These are phyloP conservation scores for Ilex aquifolium DNA, from an alignment of 257 asterid genomes.

Conservation along the genomic window DNA sequence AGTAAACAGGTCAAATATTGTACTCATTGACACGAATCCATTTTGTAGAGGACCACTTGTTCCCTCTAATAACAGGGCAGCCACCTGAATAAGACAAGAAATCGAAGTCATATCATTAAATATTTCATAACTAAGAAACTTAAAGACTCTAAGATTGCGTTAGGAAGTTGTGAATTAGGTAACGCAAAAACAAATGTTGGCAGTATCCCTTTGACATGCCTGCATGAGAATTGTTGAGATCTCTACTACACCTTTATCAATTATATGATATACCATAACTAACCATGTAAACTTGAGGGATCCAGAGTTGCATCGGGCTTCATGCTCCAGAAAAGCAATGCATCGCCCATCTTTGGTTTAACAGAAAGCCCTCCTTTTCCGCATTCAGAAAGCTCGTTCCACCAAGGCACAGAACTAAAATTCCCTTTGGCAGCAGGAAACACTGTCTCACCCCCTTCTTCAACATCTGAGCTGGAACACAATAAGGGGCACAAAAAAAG, in stretches of 20 bases:
- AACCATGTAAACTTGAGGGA: conserved; percentile 94
- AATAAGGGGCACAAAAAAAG: conserved; percentile 14
- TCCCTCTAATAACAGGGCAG: conserved; percentile 86
- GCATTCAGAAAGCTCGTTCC: conserved; percentile 95
- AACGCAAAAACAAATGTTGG: too few species aligned
- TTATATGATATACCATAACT: conserved; percentile 27
- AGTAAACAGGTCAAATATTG: conserved; percentile 31
- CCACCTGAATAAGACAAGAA: conserved; percentile 46
- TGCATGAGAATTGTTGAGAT: not conserved
- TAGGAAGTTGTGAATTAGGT: not conserved
- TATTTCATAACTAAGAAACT: too few species aligned
- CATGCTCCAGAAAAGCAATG: conserved; percentile 99
- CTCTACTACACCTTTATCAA: conserved; percentile 1
- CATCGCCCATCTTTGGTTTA: conserved; percentile 94
- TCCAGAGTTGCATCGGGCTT: conserved; percentile 82
- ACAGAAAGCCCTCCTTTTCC: conserved; percentile 89
- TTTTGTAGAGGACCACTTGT: conserved; percentile 97
- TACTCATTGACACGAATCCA: conserved; percentile 87
- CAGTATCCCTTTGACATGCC: too few species aligned
- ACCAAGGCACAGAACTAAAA: conserved; percentile 75
- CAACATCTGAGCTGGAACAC: conserved; percentile 84
- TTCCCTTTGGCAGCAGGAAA: conserved; percentile 94
- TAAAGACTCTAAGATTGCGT: not conserved
- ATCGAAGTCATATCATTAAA: not conserved
- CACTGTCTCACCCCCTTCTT: conserved; percentile 99